These are phyloP conservation scores for Mucor racemosus DNA, from an alignment of 371 early-diverging fungal species.

Conservation along the genomic window DNA sequence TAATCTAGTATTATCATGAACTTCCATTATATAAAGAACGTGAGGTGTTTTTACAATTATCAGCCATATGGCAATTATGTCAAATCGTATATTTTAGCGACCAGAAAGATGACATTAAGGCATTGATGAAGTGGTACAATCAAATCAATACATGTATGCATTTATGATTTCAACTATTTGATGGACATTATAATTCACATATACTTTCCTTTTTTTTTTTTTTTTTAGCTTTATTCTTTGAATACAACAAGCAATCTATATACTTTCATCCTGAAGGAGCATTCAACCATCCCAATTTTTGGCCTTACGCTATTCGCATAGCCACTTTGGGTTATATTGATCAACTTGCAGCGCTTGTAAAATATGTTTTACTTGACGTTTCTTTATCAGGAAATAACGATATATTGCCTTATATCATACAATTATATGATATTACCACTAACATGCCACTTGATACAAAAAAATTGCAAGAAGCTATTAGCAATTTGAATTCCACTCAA, in stretches of 20 bases:
- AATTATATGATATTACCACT: not conserved
- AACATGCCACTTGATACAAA: not conserved
- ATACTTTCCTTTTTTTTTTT: not conserved
- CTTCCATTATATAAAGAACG: constrained; percentile 9
- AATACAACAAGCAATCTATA: constrained; percentile 9
- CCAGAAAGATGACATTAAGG: not conserved
- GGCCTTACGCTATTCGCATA: constrained; percentile 19
- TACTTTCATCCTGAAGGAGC: not conserved
- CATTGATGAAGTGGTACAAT: constrained; percentile 21
- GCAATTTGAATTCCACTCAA: not conserved
- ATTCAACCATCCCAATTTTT: constrained; percentile 16
- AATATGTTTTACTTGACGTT: not conserved
- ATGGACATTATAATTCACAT: not conserved
- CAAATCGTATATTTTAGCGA: constrained; percentile 14
- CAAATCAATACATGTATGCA: constrained; percentile 15
- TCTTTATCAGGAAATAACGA: not conserved
- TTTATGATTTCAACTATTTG: not conserved
- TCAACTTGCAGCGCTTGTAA: constrained; percentile 1
- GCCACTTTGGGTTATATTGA: constrained; percentile 13
- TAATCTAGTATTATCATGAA: constrained; percentile 4
- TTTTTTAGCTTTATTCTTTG: constrained; percentile 10
- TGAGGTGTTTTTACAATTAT: constrained; percentile 3
- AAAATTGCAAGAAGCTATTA: not conserved
- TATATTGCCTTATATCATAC: not conserved
- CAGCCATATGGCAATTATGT: constrained; percentile 11